Evolutionary conservation across 306 rosid genomes (phyloP).

Genomic region (Fragaria iinumae): DNA sequence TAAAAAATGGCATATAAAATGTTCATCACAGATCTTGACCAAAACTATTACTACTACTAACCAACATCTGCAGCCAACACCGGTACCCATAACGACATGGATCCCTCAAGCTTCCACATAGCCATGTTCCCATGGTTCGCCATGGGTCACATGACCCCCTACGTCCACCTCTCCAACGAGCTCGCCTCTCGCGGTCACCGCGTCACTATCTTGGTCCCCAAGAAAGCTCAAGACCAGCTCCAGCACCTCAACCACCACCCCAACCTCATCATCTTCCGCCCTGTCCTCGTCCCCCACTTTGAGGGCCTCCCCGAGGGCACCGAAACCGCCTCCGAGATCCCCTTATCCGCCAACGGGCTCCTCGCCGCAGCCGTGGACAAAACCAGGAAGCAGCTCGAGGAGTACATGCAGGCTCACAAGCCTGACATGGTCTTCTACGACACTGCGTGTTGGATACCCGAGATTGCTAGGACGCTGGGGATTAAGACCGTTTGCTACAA

Average conservation of each 20-base stretch:
- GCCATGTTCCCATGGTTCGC: slow-evolving; percentile 62
- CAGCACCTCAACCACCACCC: slow-evolving; percentile 31
- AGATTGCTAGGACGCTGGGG: slow-evolving; percentile 14
- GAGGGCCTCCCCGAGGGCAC: slow-evolving; percentile 43
- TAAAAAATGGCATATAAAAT: background rate
- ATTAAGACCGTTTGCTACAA: slow-evolving; percentile 32
- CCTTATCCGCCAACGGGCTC: slow-evolving; percentile 2
- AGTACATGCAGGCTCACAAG: background rate
- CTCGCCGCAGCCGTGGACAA: slow-evolving; percentile 37
- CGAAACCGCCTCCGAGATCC: slow-evolving; percentile 47
- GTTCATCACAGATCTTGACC: slow-evolving; percentile 6
- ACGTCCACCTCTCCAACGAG: slow-evolving; percentile 47
- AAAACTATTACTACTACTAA: background rate
- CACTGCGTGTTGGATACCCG: slow-evolving; percentile 42
- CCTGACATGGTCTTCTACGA: slow-evolving; percentile 46
- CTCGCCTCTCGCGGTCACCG: slow-evolving; percentile 44
- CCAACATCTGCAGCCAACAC: background rate
- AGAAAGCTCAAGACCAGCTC: slow-evolving; percentile 28
- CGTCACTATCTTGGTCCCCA: slow-evolving; percentile 37
- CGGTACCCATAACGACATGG: background rate
- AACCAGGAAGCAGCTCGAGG: slow-evolving; percentile 31
- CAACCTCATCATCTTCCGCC: slow-evolving; percentile 38
- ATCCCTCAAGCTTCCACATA: slow-evolving; percentile 26
- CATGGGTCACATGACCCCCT: slow-evolving; percentile 55
- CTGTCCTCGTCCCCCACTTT: slow-evolving; percentile 30